phyloP scores from a whole-genome alignment of 2,329 filamentous ascomycete genomes.

The Polytolypa hystricis region DNA sequence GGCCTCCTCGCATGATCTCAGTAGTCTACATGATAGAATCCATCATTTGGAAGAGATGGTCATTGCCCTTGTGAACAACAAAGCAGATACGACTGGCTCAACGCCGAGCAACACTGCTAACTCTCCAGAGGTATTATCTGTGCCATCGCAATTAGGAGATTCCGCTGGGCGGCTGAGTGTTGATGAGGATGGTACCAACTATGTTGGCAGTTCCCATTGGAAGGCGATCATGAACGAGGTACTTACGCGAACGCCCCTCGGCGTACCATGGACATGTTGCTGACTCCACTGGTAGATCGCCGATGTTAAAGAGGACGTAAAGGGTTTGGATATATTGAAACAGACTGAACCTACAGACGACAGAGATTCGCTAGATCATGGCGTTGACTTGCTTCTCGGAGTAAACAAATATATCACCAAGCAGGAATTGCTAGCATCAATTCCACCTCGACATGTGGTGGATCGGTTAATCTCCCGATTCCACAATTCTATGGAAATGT shows the following conservation, averaged over 20 bases:
- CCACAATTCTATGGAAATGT: conserved; percentile 2
- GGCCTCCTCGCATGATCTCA: background rate
- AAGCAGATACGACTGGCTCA: background rate
- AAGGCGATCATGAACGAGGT: conserved; percentile 21
- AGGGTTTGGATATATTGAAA: conserved; percentile 6
- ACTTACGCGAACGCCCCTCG: conserved; percentile 16
- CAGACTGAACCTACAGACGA: conserved; percentile 4
- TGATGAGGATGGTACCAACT: conserved; percentile 17
- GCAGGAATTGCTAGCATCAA: conserved; percentile 20
- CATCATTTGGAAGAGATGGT: conserved; percentile 17
- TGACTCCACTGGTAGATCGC: background rate
- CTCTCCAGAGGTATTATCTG: background rate
- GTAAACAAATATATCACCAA: conserved; percentile 15
- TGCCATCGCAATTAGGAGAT: background rate
- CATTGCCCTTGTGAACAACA: conserved; percentile 12
- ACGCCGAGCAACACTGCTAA: background rate
- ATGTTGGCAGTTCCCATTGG: conserved; percentile 23
- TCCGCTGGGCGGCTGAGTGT: conserved; percentile 12
- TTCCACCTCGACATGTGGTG: conserved; percentile 18
- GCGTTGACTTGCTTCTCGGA: conserved; percentile 17
- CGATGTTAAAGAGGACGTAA: background rate
- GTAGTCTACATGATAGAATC: conserved; percentile 6
- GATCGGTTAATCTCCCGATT: conserved; percentile 17
- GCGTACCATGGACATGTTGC: conserved; percentile 10
- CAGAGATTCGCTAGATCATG: background rate